phyloP scores from a whole-genome alignment of 306 rosid genomes.

The Vigna unguiculata region DNA sequence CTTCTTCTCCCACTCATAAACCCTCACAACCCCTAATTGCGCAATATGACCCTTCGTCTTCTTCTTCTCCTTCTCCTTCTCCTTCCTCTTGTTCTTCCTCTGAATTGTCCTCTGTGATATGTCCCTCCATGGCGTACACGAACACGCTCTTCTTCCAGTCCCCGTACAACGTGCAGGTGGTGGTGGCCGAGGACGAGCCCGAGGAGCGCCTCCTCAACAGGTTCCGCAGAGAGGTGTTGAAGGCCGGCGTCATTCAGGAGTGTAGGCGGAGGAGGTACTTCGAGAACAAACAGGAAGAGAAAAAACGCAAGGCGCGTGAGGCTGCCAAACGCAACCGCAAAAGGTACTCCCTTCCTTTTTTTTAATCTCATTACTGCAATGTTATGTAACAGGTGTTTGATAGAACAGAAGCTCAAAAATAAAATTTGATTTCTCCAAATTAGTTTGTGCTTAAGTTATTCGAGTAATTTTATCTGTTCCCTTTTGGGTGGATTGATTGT shows the following conservation, averaged over 20 bases:
- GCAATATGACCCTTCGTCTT: constrained; percentile 21
- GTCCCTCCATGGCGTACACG: constrained; percentile 65
- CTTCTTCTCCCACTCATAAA: constrained; percentile 45
- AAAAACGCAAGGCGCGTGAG: constrained; percentile 70
- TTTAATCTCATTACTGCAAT: not conserved
- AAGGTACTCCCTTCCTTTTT: constrained; percentile 52
- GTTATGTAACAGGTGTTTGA: not conserved
- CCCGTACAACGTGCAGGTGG: constrained; percentile 73
- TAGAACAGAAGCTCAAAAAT: too few species aligned
- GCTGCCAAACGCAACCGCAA: constrained; percentile 72
- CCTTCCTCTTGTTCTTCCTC: not conserved
- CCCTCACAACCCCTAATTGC: constrained; percentile 40
- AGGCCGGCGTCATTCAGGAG: constrained; percentile 77
- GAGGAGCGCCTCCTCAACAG: constrained; percentile 77
- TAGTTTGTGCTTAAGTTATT: too few species aligned
- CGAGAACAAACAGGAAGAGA: constrained; percentile 70
- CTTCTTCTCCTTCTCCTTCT: constrained; percentile 1
- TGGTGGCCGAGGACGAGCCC: constrained; percentile 71
- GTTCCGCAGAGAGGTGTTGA: constrained; percentile 82
- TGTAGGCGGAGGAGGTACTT: constrained; percentile 70
- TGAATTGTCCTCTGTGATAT: constrained; percentile 58
- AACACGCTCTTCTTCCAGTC: constrained; percentile 71
- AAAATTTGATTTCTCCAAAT: too few species aligned
- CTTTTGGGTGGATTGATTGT: not conserved
- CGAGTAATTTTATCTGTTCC: not conserved